Conservation (phyloP, 2,329 filamentous ascomycete genomes). For the Cladophialophora yegresii region DNA sequence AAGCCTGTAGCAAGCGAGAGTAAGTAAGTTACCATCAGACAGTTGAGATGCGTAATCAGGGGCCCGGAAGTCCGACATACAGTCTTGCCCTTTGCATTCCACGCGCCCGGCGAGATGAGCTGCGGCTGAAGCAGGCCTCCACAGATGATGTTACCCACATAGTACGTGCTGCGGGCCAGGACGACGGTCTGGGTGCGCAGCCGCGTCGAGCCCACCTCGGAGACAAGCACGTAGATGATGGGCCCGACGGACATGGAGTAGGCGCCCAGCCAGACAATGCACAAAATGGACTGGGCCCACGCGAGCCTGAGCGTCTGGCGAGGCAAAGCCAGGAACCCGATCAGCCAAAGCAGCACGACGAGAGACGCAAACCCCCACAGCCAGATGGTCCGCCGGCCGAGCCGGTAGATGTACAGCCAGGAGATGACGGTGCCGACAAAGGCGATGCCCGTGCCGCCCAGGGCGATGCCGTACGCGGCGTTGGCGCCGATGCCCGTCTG, state of each 20-base stretch:
- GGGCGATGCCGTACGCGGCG: conserved; percentile 58
- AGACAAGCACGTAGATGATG: conserved; percentile 57
- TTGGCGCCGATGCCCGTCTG: conserved; percentile 56
- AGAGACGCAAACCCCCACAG: conserved; percentile 41
- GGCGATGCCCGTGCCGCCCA: conserved; percentile 66
- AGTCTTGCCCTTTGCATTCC: conserved; percentile 42
- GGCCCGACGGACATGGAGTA: conserved; percentile 59
- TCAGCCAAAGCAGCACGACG: conserved; percentile 38
- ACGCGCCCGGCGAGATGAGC: conserved; percentile 40
- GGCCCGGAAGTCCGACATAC: conserved; percentile 9
- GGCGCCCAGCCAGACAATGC: conserved; percentile 43
- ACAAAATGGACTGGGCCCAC: conserved; percentile 39
- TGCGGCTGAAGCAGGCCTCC: conserved; percentile 40
- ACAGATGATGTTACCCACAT: conserved; percentile 44
- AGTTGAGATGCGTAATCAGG: too few relatives aligned
- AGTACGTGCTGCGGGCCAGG: conserved; percentile 54
- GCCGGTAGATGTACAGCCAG: conserved; percentile 40
- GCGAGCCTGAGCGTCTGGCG: conserved; percentile 39
- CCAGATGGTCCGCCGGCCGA: conserved; percentile 43
- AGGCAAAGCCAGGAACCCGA: conserved; percentile 39
- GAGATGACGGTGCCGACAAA: conserved; percentile 53
- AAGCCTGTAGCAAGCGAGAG: conserved; percentile 1
- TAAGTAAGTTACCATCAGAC: not conserved
- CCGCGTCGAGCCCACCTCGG: conserved; percentile 57
- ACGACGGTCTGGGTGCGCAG: conserved; percentile 59